These are phyloP conservation scores for Rosa chinensis DNA, from an alignment of 306 rosid genomes.

Conservation along the genomic window DNA sequence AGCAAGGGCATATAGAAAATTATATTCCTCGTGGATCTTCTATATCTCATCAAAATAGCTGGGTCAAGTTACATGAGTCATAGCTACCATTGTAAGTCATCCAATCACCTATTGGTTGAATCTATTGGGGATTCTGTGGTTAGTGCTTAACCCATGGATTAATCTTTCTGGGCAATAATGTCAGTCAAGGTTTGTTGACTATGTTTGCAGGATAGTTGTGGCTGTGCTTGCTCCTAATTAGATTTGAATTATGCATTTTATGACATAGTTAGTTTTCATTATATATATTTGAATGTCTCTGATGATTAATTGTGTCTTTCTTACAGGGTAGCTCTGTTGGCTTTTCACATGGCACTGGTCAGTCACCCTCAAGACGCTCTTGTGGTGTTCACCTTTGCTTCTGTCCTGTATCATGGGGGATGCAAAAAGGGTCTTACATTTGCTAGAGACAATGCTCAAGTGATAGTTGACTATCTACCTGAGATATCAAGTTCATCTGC, in stretches of 20 bases:
- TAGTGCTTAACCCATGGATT: background rate
- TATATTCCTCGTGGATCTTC: background rate
- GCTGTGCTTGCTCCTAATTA: background rate
- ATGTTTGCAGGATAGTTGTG: background rate
- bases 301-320: constrained; percentile 29
- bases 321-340: constrained; percentile 78
- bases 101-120: background rate
- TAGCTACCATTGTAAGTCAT: background rate
- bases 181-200: background rate
- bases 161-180: background rate
- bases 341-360: constrained; percentile 74
- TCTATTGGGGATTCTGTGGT: background rate
- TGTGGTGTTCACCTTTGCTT: constrained; percentile 66
- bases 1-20: background rate
- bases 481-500: constrained; percentile 55
- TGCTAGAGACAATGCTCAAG: constrained; percentile 54
- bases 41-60: background rate
- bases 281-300: constrained; percentile 17
- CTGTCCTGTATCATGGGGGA: constrained; percentile 73
- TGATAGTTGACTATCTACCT: constrained; percentile 49
- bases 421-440: constrained; percentile 67
- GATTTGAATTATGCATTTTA: background rate
- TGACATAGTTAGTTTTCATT: background rate
- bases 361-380: constrained; percentile 67
- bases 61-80: background rate